Evolutionary conservation across 352 stramenopile species (phyloP), one percentile per base, ranked within the genome.

Genomic region (Phytophthora rubi): DNA sequence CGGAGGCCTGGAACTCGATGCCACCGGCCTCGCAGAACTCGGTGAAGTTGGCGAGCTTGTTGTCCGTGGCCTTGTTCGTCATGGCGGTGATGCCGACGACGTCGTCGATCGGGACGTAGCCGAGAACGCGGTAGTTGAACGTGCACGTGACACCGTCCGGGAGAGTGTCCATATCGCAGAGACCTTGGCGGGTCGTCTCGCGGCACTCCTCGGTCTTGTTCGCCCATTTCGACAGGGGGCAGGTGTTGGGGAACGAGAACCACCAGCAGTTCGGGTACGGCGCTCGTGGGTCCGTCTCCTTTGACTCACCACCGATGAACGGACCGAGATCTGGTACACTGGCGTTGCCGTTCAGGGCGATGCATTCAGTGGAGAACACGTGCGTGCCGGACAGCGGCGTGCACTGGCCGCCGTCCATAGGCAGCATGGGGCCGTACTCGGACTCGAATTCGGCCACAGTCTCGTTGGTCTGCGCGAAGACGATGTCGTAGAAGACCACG

Each of bases 1-100:
- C 63, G 3, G 72, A 74, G 10, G 61, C 76, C 10, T 85, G 79
- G 75, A 90, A 94, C 74, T 94, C 86, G 37, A 90, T 58, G 2
- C 75, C 70, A 5, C 83, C 81, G 45, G 69, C 82, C 30, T 81
- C 52, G 57, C 85, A 94, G 53, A 91, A 94, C 63, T 91, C 76
- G n/a, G 70, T 71, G 52, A 88, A 92, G 74, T 92, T 87, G 23
- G 53, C 48, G 73, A 89, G 93, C 54, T 64, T 76, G 10, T 53
- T 57, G 13, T 59, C 70, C 0, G 75, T 85, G 4, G 47, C 51
- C 26, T 73, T 52, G 65, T 89, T 80, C 1, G 55, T 66, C 64
- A 92, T 82, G 39, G 61, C 64, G 2, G 86, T 92, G 75, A 94
- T 94, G 52, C 85, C 85, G 2, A 94, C 86, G 21, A 93, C 59